Conservation (phyloP, 2,329 filamentous ascomycete species). For the Sphaerostilbella broomeana region DNA sequence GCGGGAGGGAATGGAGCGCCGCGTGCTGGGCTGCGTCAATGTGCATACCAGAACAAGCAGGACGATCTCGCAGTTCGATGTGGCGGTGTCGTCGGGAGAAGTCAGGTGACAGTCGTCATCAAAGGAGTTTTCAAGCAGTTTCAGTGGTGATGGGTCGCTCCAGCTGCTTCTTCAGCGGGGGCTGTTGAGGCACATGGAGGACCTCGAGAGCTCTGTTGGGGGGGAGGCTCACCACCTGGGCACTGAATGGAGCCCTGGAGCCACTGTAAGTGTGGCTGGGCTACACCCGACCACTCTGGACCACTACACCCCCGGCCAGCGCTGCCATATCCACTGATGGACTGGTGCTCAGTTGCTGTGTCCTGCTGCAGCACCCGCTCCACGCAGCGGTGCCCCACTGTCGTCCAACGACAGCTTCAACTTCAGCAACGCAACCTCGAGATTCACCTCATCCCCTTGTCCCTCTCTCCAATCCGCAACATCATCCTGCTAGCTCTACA, state of each 20-base stretch:
- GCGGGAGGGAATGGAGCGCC: constrained; percentile 14
- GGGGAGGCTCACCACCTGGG: no score
- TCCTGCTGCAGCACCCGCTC: not conserved
- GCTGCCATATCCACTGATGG: not conserved
- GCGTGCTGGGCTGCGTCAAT: constrained; percentile 11
- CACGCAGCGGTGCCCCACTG: not conserved
- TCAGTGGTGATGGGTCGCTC: no score
- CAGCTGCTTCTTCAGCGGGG: not conserved
- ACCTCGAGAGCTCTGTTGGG: no score
- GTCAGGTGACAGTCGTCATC: constrained; percentile 17
- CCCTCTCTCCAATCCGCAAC: constrained; percentile 1
- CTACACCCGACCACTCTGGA: no score
- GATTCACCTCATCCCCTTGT: not conserved
- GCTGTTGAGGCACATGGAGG: no score
- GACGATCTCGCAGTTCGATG: constrained; percentile 8
- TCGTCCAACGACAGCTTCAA: constrained; percentile 5
- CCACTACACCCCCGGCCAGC: no score
- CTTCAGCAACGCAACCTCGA: constrained; percentile 3
- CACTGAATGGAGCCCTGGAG: no score
- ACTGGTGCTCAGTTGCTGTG: not conserved
- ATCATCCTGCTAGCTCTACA: not conserved
- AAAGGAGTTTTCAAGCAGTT: not conserved
- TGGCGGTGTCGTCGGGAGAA: constrained; percentile 29
- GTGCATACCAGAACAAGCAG: constrained; percentile 6
- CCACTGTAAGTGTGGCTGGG: no score